A percentile compares a stretch with the other conserved stretches of the same genome.
Conservation (phyloP, 805 yeast species). For the Ogataea pini region DNA sequence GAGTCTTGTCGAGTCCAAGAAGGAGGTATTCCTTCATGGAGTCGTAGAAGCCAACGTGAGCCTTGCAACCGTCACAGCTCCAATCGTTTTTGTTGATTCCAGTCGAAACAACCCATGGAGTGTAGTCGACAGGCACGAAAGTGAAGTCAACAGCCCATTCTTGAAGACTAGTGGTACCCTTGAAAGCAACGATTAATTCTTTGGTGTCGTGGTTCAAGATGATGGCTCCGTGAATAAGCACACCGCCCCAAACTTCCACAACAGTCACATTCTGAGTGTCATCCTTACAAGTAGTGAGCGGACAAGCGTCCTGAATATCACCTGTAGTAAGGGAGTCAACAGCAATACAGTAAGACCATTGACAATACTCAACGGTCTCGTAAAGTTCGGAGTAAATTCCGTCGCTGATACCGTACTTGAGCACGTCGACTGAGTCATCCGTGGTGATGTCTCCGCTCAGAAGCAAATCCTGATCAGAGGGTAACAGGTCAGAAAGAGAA, state of each 20-base stretch:
- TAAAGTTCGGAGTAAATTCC: slow-evolving; percentile 32
- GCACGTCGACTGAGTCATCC: slow-evolving; percentile 1
- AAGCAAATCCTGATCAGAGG: neutral
- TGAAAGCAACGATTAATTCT: slow-evolving; percentile 51
- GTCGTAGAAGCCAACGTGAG: slow-evolving; percentile 65
- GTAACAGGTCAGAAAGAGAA: neutral
- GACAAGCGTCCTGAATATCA: slow-evolving; percentile 37
- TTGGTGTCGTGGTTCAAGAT: slow-evolving; percentile 47
- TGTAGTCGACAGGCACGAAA: slow-evolving; percentile 46
- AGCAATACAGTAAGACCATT: slow-evolving; percentile 39
- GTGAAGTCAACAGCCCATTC: slow-evolving; percentile 67
- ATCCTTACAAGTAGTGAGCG: slow-evolving; percentile 33
- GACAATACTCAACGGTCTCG: slow-evolving; percentile 35
- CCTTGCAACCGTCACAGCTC: slow-evolving; percentile 51
- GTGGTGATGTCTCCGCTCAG: slow-evolving; percentile 1
- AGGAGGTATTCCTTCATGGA: slow-evolving; percentile 45
- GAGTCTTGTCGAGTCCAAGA: slow-evolving; percentile 39
- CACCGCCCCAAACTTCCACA: slow-evolving; percentile 42
- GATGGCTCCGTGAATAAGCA: slow-evolving; percentile 53
- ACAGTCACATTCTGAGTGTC: slow-evolving; percentile 35
- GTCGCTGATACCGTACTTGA: slow-evolving; percentile 1
- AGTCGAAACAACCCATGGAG: slow-evolving; percentile 37
- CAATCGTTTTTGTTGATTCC: slow-evolving; percentile 22
- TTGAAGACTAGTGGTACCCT: slow-evolving; percentile 62
- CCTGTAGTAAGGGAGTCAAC: slow-evolving; percentile 24